These are phyloP conservation scores for Pluteus cervinus DNA, from an alignment of 768 basidiomycete species.

Conservation along the genomic window DNA sequence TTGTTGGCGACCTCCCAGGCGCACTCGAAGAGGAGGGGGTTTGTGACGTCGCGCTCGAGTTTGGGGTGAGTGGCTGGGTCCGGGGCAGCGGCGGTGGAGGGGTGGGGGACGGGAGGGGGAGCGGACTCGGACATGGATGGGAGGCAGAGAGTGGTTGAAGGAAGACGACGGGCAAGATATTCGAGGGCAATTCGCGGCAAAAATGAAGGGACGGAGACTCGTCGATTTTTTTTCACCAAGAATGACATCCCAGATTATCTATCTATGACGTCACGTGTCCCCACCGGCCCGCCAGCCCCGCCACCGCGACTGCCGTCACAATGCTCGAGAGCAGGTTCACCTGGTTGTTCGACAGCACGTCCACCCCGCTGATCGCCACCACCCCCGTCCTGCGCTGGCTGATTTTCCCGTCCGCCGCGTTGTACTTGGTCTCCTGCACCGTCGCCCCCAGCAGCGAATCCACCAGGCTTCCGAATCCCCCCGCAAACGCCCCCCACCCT, in stretches of 20 bases:
- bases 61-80: too few relatives aligned
- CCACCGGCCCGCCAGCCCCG: slow-evolving; percentile 14
- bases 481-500: slow-evolving; percentile 58
- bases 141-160: slow-evolving; percentile 1
- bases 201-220: too few relatives aligned
- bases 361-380: slow-evolving; percentile 55
- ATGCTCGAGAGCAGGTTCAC: slow-evolving; percentile 42
- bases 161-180: background rate
- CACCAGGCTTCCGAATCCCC: slow-evolving; percentile 77
- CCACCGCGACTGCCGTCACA: slow-evolving; percentile 24
- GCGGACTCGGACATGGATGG: slow-evolving; percentile 4
- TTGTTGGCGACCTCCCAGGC: slow-evolving; percentile 99
- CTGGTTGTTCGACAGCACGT: slow-evolving; percentile 81
- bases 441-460: slow-evolving; percentile 89
- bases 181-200: too few relatives aligned
- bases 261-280: slow-evolving; percentile 23
- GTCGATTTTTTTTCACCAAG: too few relatives aligned
- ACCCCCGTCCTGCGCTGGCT: slow-evolving; percentile 46
- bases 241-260: too few relatives aligned
- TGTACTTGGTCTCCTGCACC: slow-evolving; percentile 75
- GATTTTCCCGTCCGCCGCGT: slow-evolving; percentile 51
- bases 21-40: slow-evolving; percentile 85
- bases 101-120: slow-evolving; percentile 10
- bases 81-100: slow-evolving; percentile 23
- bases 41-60: slow-evolving; percentile 70